These are phyloP conservation scores for Capsicum rhomboideum DNA, from an alignment of 257 asterid genomes.

Conservation along the genomic window DNA sequence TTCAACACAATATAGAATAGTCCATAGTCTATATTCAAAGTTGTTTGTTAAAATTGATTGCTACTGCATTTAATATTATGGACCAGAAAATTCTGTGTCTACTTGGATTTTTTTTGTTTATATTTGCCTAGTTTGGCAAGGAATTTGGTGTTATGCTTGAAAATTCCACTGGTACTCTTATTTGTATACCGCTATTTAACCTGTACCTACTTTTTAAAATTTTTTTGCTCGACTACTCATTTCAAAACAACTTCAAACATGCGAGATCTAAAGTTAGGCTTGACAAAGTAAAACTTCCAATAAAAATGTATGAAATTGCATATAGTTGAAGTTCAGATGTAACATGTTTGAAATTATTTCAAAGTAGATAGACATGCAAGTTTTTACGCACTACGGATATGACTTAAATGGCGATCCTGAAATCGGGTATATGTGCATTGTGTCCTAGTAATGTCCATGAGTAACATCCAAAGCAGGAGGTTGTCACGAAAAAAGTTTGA, in stretches of 20 bases:
- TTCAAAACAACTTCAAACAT: background rate
- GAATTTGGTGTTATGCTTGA: background rate
- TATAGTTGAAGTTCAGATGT: background rate
- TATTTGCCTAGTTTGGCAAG: background rate
- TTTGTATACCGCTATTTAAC: background rate
- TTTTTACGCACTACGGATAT: background rate
- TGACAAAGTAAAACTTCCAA: background rate
- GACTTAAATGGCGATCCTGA: background rate
- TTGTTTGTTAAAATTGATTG: background rate
- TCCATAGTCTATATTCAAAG: background rate
- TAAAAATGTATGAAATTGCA: background rate
- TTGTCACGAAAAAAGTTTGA: background rate
- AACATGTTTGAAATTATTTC: background rate
- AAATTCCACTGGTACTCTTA: too few relatives aligned
- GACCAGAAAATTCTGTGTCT: background rate
- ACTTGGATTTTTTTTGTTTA: background rate
- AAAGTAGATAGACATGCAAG: background rate
- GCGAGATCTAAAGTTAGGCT: background rate
- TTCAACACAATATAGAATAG: background rate
- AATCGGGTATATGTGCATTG: background rate
- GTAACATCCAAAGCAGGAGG: background rate
- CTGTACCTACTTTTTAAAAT: background rate
- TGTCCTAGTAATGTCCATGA: background rate
- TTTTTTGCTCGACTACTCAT: too few relatives aligned
- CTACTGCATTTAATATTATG: background rate